phyloP scores from a whole-genome alignment of 805 yeast species.

The Scheffersomyces stipitis region DNA sequence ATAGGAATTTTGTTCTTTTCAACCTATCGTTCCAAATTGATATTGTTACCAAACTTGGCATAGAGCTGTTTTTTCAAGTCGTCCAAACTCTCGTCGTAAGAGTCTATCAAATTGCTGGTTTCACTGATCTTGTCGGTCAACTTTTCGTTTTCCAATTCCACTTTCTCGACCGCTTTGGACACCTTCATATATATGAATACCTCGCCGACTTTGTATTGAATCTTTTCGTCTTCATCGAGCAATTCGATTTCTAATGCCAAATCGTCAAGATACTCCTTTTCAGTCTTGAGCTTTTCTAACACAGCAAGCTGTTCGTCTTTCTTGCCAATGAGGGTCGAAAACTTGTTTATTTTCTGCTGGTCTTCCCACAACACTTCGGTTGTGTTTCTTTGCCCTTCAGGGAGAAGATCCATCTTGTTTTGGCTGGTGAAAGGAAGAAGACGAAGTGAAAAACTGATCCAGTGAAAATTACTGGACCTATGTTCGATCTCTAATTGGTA shows the following conservation, averaged over 20 bases:
- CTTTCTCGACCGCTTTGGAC: constrained; percentile 59
- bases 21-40: constrained; percentile 70
- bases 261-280: constrained; percentile 87
- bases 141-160: constrained; percentile 61
- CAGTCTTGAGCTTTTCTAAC: constrained; percentile 53
- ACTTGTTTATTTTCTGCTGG: constrained; percentile 85
- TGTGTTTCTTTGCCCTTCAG: constrained; percentile 55
- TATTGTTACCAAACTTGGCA: constrained; percentile 85
- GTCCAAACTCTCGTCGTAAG: constrained; percentile 53
- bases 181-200: constrained; percentile 70
- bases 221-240: constrained; percentile 67
- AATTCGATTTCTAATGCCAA: constrained; percentile 82
- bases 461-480: no score
- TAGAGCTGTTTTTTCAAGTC: constrained; percentile 73
- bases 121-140: constrained; percentile 51
- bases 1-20: neutral
- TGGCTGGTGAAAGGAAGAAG: no score
- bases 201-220: constrained; percentile 82
- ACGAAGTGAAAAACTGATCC: no score
- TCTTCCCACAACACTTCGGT: constrained; percentile 77
- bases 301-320: constrained; percentile 57
- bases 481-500: no score
- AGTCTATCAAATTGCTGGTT: constrained; percentile 48
- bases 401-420: constrained; percentile 53
- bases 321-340: constrained; percentile 76